Evolutionary conservation across 177 flowering plant genomes (phyloP).

Genomic region (Telopea speciosissima): DNA sequence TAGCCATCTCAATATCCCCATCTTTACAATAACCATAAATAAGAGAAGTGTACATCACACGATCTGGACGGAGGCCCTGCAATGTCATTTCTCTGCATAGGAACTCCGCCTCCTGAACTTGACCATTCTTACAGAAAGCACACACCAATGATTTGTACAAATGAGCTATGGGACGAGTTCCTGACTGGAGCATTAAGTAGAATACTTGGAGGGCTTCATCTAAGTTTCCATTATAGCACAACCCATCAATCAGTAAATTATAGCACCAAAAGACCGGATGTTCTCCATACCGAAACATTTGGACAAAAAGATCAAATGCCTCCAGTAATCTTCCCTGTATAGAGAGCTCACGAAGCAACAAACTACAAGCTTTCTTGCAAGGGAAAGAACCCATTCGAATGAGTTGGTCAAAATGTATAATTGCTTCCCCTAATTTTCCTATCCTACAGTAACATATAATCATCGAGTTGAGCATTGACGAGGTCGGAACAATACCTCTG

Average conservation of each 20-base stretch:
- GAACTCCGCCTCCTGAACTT: slow-evolving; percentile 41
- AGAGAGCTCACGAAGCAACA: slow-evolving; percentile 28
- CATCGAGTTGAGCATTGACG: slow-evolving; percentile 37
- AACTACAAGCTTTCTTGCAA: slow-evolving; percentile 24
- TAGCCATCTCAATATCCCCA: slow-evolving; percentile 47
- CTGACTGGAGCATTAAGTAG: slow-evolving; percentile 26
- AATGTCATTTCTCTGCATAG: slow-evolving; percentile 44
- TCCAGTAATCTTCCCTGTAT: slow-evolving; percentile 27
- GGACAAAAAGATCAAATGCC: slow-evolving; percentile 31
- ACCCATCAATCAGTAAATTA: slow-evolving; percentile 32
- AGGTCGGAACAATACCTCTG: slow-evolving; percentile 28
- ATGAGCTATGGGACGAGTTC: slow-evolving; percentile 28
- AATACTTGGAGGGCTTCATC: slow-evolving; percentile 43
- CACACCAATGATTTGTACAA: slow-evolving; percentile 38
- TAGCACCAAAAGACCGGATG: slow-evolving; percentile 22
- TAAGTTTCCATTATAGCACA: slow-evolving; percentile 35
- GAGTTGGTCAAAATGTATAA: slow-evolving; percentile 27
- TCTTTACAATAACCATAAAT: slow-evolving; percentile 43
- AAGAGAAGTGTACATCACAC: slow-evolving; percentile 42
- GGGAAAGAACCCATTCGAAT: slow-evolving; percentile 21
- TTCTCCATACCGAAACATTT: slow-evolving; percentile 17
- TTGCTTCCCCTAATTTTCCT: slow-evolving; percentile 43
- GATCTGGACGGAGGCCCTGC: slow-evolving; percentile 31
- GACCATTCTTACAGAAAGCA: slow-evolving; percentile 37
- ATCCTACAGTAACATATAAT: slow-evolving; percentile 40